Evolutionary conservation across 805 yeast species (phyloP).

Genomic region (Ogataea paraovalis): DNA sequence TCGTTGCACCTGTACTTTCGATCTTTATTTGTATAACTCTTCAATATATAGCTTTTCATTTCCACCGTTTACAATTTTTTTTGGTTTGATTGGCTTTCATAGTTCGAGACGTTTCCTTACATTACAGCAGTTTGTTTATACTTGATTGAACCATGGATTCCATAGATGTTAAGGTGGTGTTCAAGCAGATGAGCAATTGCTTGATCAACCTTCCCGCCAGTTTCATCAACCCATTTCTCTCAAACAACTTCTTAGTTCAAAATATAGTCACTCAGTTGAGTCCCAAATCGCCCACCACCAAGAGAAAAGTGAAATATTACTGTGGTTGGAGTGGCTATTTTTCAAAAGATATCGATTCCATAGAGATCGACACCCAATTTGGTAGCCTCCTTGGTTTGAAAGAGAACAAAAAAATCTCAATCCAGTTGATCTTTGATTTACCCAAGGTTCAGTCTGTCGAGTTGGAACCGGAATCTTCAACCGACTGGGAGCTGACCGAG

Average conservation of each 20-base stretch:
- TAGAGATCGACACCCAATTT: conserved; percentile 68
- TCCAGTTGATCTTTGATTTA: conserved; percentile 45
- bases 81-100: no score
- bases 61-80: no score
- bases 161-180: conserved; percentile 19
- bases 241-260: conserved; percentile 37
- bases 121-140: no score
- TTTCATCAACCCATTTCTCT: conserved; percentile 34
- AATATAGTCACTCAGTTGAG: conserved; percentile 34
- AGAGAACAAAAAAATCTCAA: conserved; percentile 37
- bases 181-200: conserved; percentile 28
- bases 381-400: conserved; percentile 48
- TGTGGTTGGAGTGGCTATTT: conserved; percentile 32
- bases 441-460: conserved; percentile 59
- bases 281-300: conserved; percentile 8
- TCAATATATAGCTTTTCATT: no score
- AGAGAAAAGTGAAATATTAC: conserved; percentile 14
- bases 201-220: conserved; percentile 35
- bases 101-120: no score
- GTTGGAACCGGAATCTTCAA: conserved; percentile 69
- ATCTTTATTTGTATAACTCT: no score
- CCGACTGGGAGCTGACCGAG: conserved; percentile 92
- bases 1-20: no score
- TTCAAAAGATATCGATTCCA: conserved; percentile 10
- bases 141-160: conserved; percentile 15